Evolutionary conservation across 2,329 filamentous ascomycete species (phyloP), one percentile per base, ranked within the genome.

Genomic region (Dissoconium aciculare): DNA sequence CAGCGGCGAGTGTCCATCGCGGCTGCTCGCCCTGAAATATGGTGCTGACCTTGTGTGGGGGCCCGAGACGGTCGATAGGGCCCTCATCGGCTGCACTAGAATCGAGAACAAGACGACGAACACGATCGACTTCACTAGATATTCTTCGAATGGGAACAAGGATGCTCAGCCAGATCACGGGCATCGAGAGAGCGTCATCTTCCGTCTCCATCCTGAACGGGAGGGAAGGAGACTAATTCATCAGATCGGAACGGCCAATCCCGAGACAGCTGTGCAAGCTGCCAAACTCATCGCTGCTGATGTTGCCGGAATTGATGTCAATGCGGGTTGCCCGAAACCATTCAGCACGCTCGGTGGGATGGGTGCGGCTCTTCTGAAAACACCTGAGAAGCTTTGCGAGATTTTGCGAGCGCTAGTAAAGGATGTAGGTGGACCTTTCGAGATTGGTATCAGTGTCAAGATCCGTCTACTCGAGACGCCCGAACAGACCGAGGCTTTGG

Each of bases 31-130:
- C 17, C 71, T 98, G 38, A 80, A 91, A 51, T 95, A 98, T 55
- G 89, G 89, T 43, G 89, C 89, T 31, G 89, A 98, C 57, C 66
- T 98, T 11, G 89, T 98, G 43, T 98, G 89, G 87, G 87, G 89
- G 9, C 89, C 89, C 16, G 89, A 98, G 57, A 95, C 85, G 4
- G 77, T 98, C 46, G 89, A 98, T 57, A 73, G 76, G 51, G 75
- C 87, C 34, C 74, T 98, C 55, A 91, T 95, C 49, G 89, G 89
- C 38, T 82, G 82, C 9, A 78, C 71, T 15, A 71, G 85, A 40
- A 73, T 71, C 36, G 64, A 79, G 43, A 93, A 95, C 56, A 65
- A 77, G 11, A 64, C 68, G 26, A 83, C 80, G 5, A 70, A 70
- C 35, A 89, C 78, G 14, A 68, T 98, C 51, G 87, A 95, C 52